Conservation (phyloP, 805 yeast genomes). For the Lipomyces starkeyi region DNA sequence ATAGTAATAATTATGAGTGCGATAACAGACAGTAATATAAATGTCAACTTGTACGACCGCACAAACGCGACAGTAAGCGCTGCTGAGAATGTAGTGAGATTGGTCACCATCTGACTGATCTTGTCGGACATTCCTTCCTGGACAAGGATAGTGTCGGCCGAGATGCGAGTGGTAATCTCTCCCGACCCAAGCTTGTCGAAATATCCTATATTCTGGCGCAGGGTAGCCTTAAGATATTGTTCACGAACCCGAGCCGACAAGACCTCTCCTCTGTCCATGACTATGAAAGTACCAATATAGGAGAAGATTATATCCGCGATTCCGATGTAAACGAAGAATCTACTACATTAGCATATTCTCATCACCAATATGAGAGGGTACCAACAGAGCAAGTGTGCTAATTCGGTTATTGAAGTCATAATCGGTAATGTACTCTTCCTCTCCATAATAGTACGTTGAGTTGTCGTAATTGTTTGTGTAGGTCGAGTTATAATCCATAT, state of each 20-base stretch:
- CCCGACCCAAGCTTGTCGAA: conserved; percentile 53
- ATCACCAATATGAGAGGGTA: background rate
- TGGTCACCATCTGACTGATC: conserved; percentile 48
- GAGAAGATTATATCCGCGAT: conserved; percentile 42
- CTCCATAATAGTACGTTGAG: background rate
- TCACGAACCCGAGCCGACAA: conserved; percentile 50
- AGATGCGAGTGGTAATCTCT: conserved; percentile 51
- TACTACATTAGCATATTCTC: background rate
- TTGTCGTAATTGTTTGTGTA: background rate
- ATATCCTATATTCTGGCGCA: conserved; percentile 51
- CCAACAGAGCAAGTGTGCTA: conserved; percentile 18
- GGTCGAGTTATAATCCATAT: conserved; percentile 9
- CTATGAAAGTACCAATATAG: conserved; percentile 45
- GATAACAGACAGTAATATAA: conserved; percentile 46
- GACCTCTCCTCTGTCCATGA: conserved; percentile 51
- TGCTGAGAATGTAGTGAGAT: conserved; percentile 49
- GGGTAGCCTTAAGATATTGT: conserved; percentile 47
- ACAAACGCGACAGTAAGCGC: conserved; percentile 49
- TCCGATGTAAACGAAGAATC: conserved; percentile 51
- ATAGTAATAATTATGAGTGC: conserved; percentile 43
- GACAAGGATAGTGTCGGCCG: conserved; percentile 50
- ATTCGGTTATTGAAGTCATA: conserved; percentile 20
- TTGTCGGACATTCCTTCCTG: conserved; percentile 54
- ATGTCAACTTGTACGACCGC: conserved; percentile 49
- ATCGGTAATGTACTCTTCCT: conserved; percentile 5